These are phyloP conservation scores for Pichia sp. DNA, from an alignment of 1,139 yeast genomes.

Conservation along the genomic window DNA sequence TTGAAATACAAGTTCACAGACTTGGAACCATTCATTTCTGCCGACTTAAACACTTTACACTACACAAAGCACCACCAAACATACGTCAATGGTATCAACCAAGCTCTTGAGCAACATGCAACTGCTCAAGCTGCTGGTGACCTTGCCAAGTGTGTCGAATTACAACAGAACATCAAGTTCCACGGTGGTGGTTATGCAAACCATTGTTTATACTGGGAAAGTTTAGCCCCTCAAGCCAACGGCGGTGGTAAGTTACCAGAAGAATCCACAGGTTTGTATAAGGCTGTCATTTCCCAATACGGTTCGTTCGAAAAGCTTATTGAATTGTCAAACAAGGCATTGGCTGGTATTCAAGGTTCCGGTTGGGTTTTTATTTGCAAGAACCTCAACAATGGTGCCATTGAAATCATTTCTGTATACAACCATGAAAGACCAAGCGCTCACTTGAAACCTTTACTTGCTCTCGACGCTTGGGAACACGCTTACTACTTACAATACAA, in stretches of 20 bases:
- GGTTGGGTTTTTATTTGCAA: constrained; percentile 97
- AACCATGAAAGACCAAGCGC: constrained; percentile 91
- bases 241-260: constrained; percentile 87
- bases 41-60: constrained; percentile 85
- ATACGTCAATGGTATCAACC: constrained; percentile 83
- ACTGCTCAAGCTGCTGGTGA: constrained; percentile 68
- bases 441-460: constrained; percentile 72
- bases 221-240: constrained; percentile 72
- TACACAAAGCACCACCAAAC: constrained; percentile 94
- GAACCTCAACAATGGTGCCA: constrained; percentile 74
- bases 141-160: constrained; percentile 60
- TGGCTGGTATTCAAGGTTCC: constrained; percentile 94
- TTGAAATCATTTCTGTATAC: constrained; percentile 80
- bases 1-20: constrained; percentile 86
- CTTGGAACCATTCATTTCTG: constrained; percentile 86
- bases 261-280: constrained; percentile 52
- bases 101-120: constrained; percentile 72
- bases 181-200: constrained; percentile 94
- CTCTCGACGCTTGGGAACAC: constrained; percentile 98
- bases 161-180: constrained; percentile 81
- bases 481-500: constrained; percentile 96
- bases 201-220: constrained; percentile 88
- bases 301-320: constrained; percentile 78
- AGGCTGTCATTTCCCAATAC: constrained; percentile 62
- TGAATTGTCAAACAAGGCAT: constrained; percentile 62